phyloP scores from a whole-genome alignment of 495 filamentous ascomycete genomes.

The Podospora comata region DNA sequence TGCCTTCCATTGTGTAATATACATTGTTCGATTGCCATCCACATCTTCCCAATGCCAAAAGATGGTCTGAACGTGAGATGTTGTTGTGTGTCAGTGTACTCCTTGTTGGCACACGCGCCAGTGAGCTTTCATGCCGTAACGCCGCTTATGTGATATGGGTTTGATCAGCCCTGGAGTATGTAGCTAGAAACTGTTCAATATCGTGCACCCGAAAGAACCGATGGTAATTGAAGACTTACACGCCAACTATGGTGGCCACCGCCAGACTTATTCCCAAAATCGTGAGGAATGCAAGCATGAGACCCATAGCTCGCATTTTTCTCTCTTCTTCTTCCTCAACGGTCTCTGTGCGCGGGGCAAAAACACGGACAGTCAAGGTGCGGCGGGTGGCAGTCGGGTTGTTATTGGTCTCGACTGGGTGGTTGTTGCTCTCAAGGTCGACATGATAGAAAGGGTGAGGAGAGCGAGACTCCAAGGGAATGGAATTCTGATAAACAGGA shows the following conservation, averaged over 20 bases:
- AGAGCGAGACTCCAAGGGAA: background rate
- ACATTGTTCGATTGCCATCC: background rate
- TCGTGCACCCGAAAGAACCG: too few species aligned
- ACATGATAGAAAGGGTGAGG: background rate
- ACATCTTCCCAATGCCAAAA: background rate
- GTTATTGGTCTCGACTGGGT: background rate
- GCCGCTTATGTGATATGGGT: background rate
- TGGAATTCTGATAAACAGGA: background rate
- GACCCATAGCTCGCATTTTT: background rate
- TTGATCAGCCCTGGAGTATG: background rate
- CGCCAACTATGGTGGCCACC: background rate
- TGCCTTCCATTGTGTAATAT: background rate
- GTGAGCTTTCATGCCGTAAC: background rate
- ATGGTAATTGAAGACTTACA: background rate
- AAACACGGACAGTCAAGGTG: background rate
- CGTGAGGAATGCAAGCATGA: background rate
- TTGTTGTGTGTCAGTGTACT: background rate
- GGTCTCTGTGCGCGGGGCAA: background rate
- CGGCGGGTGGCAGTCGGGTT: background rate
- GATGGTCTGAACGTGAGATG: background rate
- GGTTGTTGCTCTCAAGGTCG: background rate
- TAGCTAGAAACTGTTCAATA: background rate
- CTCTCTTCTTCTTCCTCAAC: background rate
- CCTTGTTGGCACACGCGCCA: background rate
- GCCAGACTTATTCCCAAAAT: background rate